Evolutionary conservation across 1,139 yeast genomes (phyloP), one percentile per base, ranked within the genome.

Genomic region (Kluyveromyces sp.): DNA sequence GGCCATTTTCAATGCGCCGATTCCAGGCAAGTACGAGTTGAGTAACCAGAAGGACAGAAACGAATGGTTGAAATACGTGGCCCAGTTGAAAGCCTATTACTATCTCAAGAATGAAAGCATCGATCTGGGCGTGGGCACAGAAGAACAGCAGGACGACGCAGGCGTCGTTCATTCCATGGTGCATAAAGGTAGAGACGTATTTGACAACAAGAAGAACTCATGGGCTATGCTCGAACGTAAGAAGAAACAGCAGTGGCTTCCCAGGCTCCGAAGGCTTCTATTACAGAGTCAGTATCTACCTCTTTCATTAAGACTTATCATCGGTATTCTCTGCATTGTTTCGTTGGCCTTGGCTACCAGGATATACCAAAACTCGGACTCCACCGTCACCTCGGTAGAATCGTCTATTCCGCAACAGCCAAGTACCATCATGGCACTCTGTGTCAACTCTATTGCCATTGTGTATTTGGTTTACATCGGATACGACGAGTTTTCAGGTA

Each of bases 391-490:
- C 36, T 42, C 48, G 46, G 40, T 41, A 38, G 66, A 68, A 47
- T 70, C 75, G 11, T 69, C 67, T 2, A 63, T 86, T 12, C 70
- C 75, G 2, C 95, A 87, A 59, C 92, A 86, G 61, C 83, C 97
- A 17, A 82, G 95, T 54, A 86, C 96, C 0, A 79, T 88, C 42
- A 87, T 92, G 95, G 94, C 96, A 1, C 74, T 89, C 2, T 79
- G 79, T 40, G 95, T 89, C 7, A 92, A 88, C 61, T 70, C 88
- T 29, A 70, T 80, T 52, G 96, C 95, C 2, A 67, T 87, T 33
- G 75, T 78, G 0, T 92, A 92, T 59, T 73, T 88, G 46, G 67
- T 80, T 9, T 88, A 85, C 64, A 86, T 89, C 61, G 80, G 95
- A 2, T 81, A 80, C 55, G 97, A 92, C 64, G 98, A 92, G 63